These are phyloP conservation scores for Crithidia sp. DNA, from an alignment of 208 protist species.

Conservation along the genomic window DNA sequence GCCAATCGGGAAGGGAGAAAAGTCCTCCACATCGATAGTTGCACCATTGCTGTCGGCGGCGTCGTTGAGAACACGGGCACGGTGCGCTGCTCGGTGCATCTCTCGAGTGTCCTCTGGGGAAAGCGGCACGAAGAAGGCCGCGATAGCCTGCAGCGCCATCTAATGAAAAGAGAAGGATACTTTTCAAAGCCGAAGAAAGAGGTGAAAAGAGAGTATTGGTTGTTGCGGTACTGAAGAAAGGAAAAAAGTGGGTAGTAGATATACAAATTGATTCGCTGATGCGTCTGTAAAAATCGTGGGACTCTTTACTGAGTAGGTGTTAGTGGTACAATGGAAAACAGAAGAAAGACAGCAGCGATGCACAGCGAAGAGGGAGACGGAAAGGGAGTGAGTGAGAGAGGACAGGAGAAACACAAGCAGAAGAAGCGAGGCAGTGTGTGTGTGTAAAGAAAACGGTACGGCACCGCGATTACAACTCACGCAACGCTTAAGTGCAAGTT, in stretches of 20 bases:
- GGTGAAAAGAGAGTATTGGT: too few relatives aligned
- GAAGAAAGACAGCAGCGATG: too few relatives aligned
- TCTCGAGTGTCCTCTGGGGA: neutral
- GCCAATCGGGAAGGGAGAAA: neutral
- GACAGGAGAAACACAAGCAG: neutral
- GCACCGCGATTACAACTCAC: too few relatives aligned
- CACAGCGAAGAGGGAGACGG: too few relatives aligned
- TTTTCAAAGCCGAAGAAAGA: neutral
- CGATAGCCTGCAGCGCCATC: conserved; percentile 7
- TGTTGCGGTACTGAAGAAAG: too few relatives aligned
- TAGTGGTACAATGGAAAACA: too few relatives aligned
- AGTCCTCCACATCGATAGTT: neutral
- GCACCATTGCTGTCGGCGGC: neutral
- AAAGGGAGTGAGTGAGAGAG: neutral
- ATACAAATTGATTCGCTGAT: too few relatives aligned
- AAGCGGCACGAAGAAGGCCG: conserved; percentile 12
- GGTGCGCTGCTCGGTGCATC: neutral
- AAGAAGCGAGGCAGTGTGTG: neutral
- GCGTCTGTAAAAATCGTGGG: too few relatives aligned
- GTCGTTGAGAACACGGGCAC: neutral
- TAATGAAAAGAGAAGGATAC: neutral
- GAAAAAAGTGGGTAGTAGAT: too few relatives aligned
- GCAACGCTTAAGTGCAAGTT: too few relatives aligned
- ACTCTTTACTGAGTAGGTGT: too few relatives aligned
- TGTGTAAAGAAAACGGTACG: neutral